Conservation (phyloP, 306 rosid species). For the Alnus glutinosa region DNA sequence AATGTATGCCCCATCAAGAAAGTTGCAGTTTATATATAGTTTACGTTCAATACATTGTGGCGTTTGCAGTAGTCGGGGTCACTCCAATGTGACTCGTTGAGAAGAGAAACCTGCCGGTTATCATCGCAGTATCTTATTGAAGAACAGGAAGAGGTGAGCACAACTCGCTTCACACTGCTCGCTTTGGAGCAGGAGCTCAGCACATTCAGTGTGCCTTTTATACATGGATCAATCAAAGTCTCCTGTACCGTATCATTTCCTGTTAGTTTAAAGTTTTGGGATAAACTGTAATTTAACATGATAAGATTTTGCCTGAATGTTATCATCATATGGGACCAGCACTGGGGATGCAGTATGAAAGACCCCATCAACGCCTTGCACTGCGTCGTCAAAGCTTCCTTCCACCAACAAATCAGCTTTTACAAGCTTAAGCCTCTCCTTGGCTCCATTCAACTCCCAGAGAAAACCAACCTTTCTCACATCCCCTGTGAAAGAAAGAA, state of each 20-base stretch:
- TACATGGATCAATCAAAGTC: conserved; percentile 70
- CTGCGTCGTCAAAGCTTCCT: conserved; percentile 73
- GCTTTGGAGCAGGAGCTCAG: conserved; percentile 67
- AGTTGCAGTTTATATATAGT: neutral
- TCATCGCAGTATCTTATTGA: conserved; percentile 71
- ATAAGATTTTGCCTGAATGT: conserved; percentile 48
- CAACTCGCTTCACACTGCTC: conserved; percentile 54
- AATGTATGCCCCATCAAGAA: neutral
- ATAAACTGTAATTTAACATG: too few species aligned
- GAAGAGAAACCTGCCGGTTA: conserved; percentile 51
- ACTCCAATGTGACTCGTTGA: conserved; percentile 81
- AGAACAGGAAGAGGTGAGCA: conserved; percentile 85
- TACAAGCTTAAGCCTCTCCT: conserved; percentile 58
- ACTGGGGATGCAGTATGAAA: conserved; percentile 89
- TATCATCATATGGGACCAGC: conserved; percentile 52
- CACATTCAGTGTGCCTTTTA: conserved; percentile 66
- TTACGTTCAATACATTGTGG: conserved; percentile 38
- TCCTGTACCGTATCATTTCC: too few species aligned
- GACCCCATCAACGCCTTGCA: conserved; percentile 71
- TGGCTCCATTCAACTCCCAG: conserved; percentile 58
- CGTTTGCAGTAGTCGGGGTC: conserved; percentile 75
- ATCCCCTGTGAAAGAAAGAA: conserved; percentile 34
- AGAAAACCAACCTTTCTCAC: conserved; percentile 60
- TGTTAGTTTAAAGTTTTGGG: too few species aligned
- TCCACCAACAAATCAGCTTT: conserved; percentile 66